Percentiles rank a stretch among this genome's conserved stretches.
Evolutionary conservation across 2,329 filamentous ascomycete genomes (phyloP).

Genomic region (Mycocentrospora acerina): DNA sequence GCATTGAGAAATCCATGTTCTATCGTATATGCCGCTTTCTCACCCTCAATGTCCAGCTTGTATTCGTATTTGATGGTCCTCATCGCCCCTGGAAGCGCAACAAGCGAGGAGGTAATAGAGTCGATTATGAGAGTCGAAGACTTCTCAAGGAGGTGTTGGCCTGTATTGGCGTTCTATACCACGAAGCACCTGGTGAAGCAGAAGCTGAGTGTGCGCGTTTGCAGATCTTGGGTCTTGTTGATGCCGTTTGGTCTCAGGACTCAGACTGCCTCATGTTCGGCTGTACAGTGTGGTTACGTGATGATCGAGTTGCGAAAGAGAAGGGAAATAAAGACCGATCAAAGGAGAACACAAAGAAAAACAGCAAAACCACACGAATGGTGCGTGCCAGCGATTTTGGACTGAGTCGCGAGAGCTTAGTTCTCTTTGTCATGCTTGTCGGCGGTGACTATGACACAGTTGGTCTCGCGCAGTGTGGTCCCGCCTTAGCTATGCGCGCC

Average conservation of each 20-base stretch:
- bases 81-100: conserved; percentile 44
- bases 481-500: conserved; percentile 27
- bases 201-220: conserved; percentile 53
- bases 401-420: conserved; percentile 40
- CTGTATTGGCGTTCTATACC: conserved; percentile 45
- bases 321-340: conserved; percentile 16
- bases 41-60: conserved; percentile 52
- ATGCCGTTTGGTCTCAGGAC: conserved; percentile 54
- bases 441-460: conserved; percentile 46
- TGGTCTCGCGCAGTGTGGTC: conserved; percentile 43
- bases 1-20: conserved; percentile 46
- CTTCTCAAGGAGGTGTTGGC: conserved; percentile 43
- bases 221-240: conserved; percentile 47
- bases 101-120: conserved; percentile 25
- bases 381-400: conserved; percentile 29
- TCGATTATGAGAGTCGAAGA: conserved; percentile 36
- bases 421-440: conserved; percentile 45
- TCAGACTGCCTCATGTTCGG: conserved; percentile 53
- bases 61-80: conserved; percentile 59
- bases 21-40: conserved; percentile 49
- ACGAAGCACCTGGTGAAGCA: conserved; percentile 51
- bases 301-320: conserved; percentile 30
- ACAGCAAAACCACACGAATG: conserved; percentile 31
- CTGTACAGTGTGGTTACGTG: conserved; percentile 45
- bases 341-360: conserved; percentile 37